Evolutionary conservation across 805 yeast species (phyloP).

Genomic region (Saccharomycopsis schoenii): DNA sequence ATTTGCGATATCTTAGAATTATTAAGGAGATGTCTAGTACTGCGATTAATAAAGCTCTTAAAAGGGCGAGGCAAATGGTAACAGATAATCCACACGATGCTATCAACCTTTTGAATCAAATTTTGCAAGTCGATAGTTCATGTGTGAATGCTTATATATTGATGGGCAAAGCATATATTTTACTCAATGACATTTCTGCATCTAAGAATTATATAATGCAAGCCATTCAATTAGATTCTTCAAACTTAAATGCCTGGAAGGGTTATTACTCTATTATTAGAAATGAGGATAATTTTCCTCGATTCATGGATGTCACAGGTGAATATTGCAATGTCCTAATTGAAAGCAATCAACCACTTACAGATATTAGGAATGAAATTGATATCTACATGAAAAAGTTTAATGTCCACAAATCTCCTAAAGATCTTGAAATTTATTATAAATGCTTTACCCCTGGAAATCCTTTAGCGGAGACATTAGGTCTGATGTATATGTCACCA

Average conservation of each 20-base stretch:
- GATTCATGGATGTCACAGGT: conserved; percentile 40
- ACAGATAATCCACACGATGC: conserved; percentile 54
- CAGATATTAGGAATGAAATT: conserved; percentile 39
- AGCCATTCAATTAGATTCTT: conserved; percentile 43
- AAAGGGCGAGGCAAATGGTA: conserved; percentile 43
- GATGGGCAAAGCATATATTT: conserved; percentile 58
- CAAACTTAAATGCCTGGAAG: conserved; percentile 65
- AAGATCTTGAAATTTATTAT: conserved; percentile 39
- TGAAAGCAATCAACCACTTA: conserved; percentile 28
- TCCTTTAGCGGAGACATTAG: conserved; percentile 42
- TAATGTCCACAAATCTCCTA: conserved; percentile 19
- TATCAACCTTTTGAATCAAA: conserved; percentile 43
- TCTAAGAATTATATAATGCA: conserved; percentile 36
- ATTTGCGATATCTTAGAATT: background rate
- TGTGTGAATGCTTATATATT: conserved; percentile 62
- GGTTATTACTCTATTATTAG: conserved; percentile 50
- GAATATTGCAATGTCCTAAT: conserved; percentile 34
- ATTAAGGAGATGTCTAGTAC: background rate
- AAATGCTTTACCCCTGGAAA: conserved; percentile 47
- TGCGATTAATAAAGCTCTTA: conserved; percentile 24
- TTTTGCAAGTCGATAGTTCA: conserved; percentile 42
- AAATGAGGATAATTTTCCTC: conserved; percentile 28
- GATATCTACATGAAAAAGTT: conserved; percentile 34
- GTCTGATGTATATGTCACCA: conserved; percentile 37
- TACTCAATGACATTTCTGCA: conserved; percentile 28